Base-by-base conservation (phyloP, 495 filamentous ascomycete species). In the Hypoxylon fragiforme region DNA sequence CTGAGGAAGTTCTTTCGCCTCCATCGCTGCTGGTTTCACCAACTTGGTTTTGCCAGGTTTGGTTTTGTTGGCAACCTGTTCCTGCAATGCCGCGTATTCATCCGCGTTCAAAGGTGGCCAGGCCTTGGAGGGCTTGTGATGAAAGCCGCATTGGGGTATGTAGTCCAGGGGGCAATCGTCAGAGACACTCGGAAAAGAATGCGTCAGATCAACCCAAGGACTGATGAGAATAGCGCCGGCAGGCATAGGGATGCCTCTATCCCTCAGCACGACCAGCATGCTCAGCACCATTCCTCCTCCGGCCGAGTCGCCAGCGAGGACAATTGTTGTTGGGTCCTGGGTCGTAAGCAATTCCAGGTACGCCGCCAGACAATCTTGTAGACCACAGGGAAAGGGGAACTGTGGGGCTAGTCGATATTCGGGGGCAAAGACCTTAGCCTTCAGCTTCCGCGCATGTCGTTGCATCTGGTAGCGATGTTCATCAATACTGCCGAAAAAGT, bases 401-500 rank as follows among this genome's bases (percentile, higher is more conserved):
- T 97, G 94, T 3, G 92, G 92, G 2, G 92, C 85, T 28, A 97
- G 79, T 20, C 92, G 83, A 70, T 97, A 97, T 55, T 85, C 73
- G 21, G 92, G 92, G 28, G 92, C 90, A 72, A 97, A 81, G 12
- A 95, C 88, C 39, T 89, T 80, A 19, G 90, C 92, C 65, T 91
- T 90, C 45, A 97, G 73, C 73, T 97, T 97, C 48, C 94, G 81
- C 44, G 92, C 92, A 81, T 97, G 90, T 32, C 92, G 79, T 72
- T 97, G 92, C 76, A 97, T 83, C 75, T 96, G 92, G 70, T 96
- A 96, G 15, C 92, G 85, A 75, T 97, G 92, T 65, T 92, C 91
- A 64, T 97, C 91, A 16, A 96, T 83, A 62, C 89, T 95, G 1
- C 92, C 92, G 63, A 97, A 97, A 64, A 70, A 79, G 43, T 81